Percentiles rank a stretch among this genome's conserved stretches.
phyloP scores from a whole-genome alignment of 805 yeast species.

The Pichia manshurica region DNA sequence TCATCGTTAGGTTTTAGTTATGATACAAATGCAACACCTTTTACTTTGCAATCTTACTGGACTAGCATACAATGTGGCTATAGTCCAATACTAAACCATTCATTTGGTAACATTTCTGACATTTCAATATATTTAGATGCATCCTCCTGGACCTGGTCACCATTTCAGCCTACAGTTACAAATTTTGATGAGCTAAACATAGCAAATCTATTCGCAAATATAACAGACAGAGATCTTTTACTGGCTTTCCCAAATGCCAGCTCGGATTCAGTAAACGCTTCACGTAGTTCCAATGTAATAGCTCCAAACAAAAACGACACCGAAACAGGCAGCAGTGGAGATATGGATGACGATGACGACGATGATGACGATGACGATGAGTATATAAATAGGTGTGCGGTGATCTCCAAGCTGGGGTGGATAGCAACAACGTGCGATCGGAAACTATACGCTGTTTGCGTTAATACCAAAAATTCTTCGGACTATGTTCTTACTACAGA shows the following conservation, averaged over 20 bases:
- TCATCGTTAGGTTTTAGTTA: conserved; percentile 23
- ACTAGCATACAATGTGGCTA: conserved; percentile 50
- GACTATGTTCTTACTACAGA: conserved; percentile 39
- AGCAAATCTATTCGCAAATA: not conserved
- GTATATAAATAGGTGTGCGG: conserved; percentile 37
- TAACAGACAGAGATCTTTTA: not conserved
- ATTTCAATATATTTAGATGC: conserved; percentile 30
- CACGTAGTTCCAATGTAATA: not conserved
- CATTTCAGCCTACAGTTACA: conserved; percentile 41
- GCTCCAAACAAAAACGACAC: not conserved
- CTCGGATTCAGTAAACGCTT: not conserved
- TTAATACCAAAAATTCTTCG: conserved; percentile 33
- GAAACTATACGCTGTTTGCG: conserved; percentile 51
- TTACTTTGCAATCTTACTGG: conserved; percentile 34
- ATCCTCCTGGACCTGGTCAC: conserved; percentile 73
- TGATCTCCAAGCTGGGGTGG: conserved; percentile 49
- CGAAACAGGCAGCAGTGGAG: not conserved
- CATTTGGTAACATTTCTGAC: conserved; percentile 20
- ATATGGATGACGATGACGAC: conserved; percentile 3
- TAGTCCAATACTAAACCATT: conserved; percentile 55
- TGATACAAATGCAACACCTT: conserved; percentile 35
- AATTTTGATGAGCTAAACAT: conserved; percentile 5
- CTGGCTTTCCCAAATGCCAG: not conserved
- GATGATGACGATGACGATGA: conserved; percentile 17
- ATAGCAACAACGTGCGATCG: conserved; percentile 60